Evolutionary conservation across 108 stramenopile species (phyloP), one percentile per base, ranked within the genome.

Genomic region (Cylindrotheca fusiformis): DNA sequence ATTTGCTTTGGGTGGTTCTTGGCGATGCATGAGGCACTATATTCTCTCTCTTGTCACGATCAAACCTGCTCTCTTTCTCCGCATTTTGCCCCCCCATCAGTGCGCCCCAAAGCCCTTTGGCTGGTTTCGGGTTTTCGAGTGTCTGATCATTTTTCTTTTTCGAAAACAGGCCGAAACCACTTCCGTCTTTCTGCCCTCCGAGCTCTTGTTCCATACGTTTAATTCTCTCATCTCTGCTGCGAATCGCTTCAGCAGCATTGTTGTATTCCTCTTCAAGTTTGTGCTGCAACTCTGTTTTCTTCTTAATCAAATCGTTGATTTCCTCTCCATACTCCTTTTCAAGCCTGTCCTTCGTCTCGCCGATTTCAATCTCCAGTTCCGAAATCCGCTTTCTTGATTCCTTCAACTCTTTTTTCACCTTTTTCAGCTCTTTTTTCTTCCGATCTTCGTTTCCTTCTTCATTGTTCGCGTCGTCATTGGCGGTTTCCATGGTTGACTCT

Each of bases 341-440:
- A n/a, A n/a, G n/a, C n/a, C n/a, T n/a, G n/a, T n/a, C n/a, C n/a
- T n/a, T n/a, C n/a, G n/a, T n/a, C n/a, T n/a, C n/a, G n/a, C n/a
- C n/a, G n/a, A n/a, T n/a, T n/a, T n/a, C n/a, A n/a, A n/a, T n/a
- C 20, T 73, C 59, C 23, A 73, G 45, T 19, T 73, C 65, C 22
- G 45, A 0, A 22, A 60, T 28, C 6, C 58, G 58, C 0, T 60
- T 59, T 36, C 60, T 19, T 3, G 65, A 27, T 32, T 32, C 25
- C 47, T 27, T 67, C 33, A 79, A 48, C 23, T 70, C 63, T 33
- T 30, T 57, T 41, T 64, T 66, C 20, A 65, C 53, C 22, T 61
- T 55, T 2, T 67, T 63, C 22, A 63, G 65, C 27, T 67, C 29
- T 36, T 53, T 66, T 41, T 14, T 32, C 67, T 71, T 28, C 47